Base-by-base conservation (phyloP, 2,329 filamentous ascomycete genomes). In the Blastomyces parvus region DNA sequence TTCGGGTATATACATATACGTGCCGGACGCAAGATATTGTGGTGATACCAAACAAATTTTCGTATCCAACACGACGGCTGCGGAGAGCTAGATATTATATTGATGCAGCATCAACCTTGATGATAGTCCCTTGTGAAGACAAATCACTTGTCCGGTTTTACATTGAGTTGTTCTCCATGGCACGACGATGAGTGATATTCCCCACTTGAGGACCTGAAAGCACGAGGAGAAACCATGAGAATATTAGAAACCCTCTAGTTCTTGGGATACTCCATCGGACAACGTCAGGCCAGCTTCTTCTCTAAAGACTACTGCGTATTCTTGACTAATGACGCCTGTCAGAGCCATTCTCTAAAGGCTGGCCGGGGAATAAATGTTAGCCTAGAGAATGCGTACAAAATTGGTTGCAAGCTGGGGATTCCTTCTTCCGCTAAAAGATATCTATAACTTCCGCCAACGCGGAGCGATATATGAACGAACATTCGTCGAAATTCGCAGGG, bases 351-450 rank as follows among this genome's bases (percentile, higher is more conserved):
- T 8, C 86, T 86, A 14, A 88, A 88, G 73, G 84, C 85, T 0
- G 86, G 85, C 0, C 86, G 87, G 73, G 86, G 77, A 11, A 73
- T 73, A 71, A 73, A 73, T 62, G 69, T 70, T 33, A 69, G 68
- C 9, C 71, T 86, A 61, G 83, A 86, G 66, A 83, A 86, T 64
- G 52, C 27, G 0, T 85, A 90, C 64, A 97, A 97, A 74, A 81
- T 97, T 50, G 92, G 91, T 11, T 97, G 92, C 92, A 97, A 97
- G 79, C 89, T 97, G 61, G 92, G 96, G 72, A 86, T 88, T 9
- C 11, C 7, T 36, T 7, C 33, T 36, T n/a, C n/a, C n/a, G n/a
- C n/a, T n/a, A n/a, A n/a, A n/a, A n/a, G n/a, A n/a, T n/a, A n/a
- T n/a, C n/a, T n/a, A n/a, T n/a, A 36, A 36, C 33, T 36, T 36